phyloP scores from a whole-genome alignment of 1,139 yeast species.

The Sugiyamaella neomexicana region DNA sequence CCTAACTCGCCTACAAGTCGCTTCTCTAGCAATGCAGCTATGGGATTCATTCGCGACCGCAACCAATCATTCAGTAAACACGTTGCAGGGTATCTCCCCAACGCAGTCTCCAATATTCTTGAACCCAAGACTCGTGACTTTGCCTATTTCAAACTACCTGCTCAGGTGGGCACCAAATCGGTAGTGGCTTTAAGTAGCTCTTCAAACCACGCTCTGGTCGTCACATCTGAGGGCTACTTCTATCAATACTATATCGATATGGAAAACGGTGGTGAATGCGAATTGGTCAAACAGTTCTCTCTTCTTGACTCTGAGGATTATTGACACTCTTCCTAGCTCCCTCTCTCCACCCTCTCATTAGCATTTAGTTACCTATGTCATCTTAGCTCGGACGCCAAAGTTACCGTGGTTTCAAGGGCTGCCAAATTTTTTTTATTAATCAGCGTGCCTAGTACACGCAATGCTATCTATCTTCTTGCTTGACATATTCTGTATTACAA shows the following conservation, averaged over 20 bases:
- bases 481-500: no score
- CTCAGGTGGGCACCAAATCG: constrained; percentile 45
- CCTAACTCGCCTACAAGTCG: background rate
- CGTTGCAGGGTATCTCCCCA: constrained; percentile 84
- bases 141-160: constrained; percentile 85
- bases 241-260: constrained; percentile 86
- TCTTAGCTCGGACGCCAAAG: no score
- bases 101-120: constrained; percentile 77
- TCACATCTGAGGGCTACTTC: constrained; percentile 83
- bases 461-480: no score
- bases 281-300: constrained; percentile 68
- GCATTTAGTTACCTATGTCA: background rate
- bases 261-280: constrained; percentile 92
- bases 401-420: background rate
- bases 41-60: constrained; percentile 14
- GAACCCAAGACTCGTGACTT: constrained; percentile 88
- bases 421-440: background rate
- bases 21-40: constrained; percentile 8
- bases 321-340: background rate
- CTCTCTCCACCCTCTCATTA: background rate
- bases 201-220: constrained; percentile 68
- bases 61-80: constrained; percentile 51
- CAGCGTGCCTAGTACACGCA: no score
- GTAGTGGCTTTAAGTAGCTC: constrained; percentile 48
- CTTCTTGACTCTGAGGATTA: constrained; percentile 31